phyloP scores from a whole-genome alignment of 176 grass and related monocot species.

The Bonia amplexicaulis region DNA sequence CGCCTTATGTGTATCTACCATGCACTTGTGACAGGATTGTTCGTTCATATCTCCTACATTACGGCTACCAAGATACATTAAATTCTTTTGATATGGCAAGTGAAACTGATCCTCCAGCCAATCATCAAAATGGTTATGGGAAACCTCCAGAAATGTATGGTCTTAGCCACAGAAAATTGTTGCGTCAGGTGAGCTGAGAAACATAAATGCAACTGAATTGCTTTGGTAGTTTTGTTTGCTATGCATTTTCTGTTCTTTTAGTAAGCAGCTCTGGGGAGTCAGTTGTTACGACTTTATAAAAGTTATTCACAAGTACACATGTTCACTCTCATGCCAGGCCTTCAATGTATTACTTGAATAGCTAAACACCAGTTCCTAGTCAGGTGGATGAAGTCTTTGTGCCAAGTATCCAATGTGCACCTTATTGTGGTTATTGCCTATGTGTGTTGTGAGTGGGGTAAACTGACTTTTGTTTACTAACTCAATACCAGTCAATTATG shows the following conservation, averaged over 20 bases:
- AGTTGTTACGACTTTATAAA: background rate
- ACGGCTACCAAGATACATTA: slow-evolving; percentile 96
- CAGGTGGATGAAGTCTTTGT: slow-evolving; percentile 9
- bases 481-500: background rate
- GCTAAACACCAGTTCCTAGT: slow-evolving; percentile 7
- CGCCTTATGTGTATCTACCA: background rate
- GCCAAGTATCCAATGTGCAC: background rate
- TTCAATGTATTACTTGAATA: background rate
- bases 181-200: slow-evolving; percentile 65
- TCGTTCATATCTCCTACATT: slow-evolving; percentile 93
- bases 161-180: slow-evolving; percentile 79
- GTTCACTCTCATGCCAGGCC: background rate
- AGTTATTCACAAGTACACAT: background rate
- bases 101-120: slow-evolving; percentile 51
- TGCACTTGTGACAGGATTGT: slow-evolving; percentile 70
- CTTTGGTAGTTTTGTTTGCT: background rate
- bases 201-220: slow-evolving; percentile 10
- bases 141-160: slow-evolving; percentile 82
- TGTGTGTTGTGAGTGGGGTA: background rate
- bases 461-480: background rate
- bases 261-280: background rate
- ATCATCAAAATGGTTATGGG: slow-evolving; percentile 62
- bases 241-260: slow-evolving; percentile 15
- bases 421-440: background rate
- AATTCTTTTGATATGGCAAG: slow-evolving; percentile 83